Base-by-base conservation (phyloP, 73 alveolate species). In the Effrenium voratum region DNA sequence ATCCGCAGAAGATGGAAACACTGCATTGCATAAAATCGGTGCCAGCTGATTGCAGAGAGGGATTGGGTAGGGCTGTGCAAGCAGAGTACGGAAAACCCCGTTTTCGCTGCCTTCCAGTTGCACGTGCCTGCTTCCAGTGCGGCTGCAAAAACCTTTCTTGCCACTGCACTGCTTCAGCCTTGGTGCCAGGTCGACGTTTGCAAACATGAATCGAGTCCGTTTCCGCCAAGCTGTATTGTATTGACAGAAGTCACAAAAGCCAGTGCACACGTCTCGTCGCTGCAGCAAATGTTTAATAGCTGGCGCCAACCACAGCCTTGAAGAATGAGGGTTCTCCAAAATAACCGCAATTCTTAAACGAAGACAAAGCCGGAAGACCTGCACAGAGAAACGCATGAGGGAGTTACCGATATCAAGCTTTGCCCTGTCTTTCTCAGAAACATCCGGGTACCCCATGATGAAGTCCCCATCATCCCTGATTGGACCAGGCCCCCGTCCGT, bases 401-500 rank as follows among this genome's bases (percentile, higher is more conserved):
- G 34, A 12, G 52, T 82, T 82, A n/a, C 93, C 77, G 13, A 6
- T 26, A 1, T 2, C 1, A 22, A 82, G 50, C 32, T 82, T 82
- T 38, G 34, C 76, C 52, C 76, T 47, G 41, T 82, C 93, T 34
- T 32, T 52, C 47, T 12, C 38, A 43, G 72, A 82, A 73, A 82
- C 34, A 47, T 55, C 22, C 68, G 82, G 82, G 6, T 6, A 36
- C 36, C 82, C 82, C 47, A 70, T 15, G 3, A 70, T 19, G 26
- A 10, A 3, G 5, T 5, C 26, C 16, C 10, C 24, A n/a, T 70
- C 82, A 70, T 70, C 82, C 30, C 82, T 45, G 10, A 70, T 19
- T 5, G 82, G 82, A n/a, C 82, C 82, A n/a, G 82, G 82, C 5
- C 82, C 82, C 8, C 86, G 55, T 13, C 82, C 82, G 36, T 70